A percentile compares a stretch with the other conserved stretches of the same genome.
Evolutionary conservation across 1,284 basidiomycete genomes (phyloP).

Genomic region (Malassezia globosa): DNA sequence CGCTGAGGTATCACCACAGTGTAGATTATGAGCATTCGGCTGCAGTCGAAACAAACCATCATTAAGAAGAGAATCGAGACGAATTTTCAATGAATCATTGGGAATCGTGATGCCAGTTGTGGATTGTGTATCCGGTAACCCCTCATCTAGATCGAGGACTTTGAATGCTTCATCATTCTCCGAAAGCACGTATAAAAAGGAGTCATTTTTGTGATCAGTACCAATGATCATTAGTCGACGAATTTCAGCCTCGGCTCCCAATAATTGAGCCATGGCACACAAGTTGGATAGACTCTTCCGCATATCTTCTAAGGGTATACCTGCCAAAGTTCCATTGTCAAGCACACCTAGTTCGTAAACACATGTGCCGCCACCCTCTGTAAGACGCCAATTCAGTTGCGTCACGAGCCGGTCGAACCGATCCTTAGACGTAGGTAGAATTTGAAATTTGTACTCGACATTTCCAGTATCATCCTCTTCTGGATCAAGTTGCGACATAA

Average conservation of each 20-base stretch:
- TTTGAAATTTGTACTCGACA: constrained; percentile 46
- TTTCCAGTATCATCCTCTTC: constrained; percentile 43
- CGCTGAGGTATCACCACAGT: too few relatives aligned
- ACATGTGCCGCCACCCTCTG: constrained; percentile 39
- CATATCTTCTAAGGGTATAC: constrained; percentile 33
- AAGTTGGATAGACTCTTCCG: constrained; percentile 33
- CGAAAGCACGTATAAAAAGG: neutral
- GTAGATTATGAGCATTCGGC: too few relatives aligned
- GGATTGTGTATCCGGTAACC: too few relatives aligned
- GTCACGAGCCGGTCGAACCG: constrained; percentile 44
- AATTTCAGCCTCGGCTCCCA: constrained; percentile 19
- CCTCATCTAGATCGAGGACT: neutral
- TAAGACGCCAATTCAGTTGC: constrained; percentile 45
- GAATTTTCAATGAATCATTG: too few relatives aligned
- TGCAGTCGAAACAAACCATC: too few relatives aligned
- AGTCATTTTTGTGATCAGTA: neutral
- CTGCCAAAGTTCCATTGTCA: constrained; percentile 42
- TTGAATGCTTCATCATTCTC: neutral
- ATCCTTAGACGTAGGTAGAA: constrained; percentile 33
- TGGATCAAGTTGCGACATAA: constrained; percentile 14
- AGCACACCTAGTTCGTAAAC: constrained; percentile 45
- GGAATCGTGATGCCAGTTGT: too few relatives aligned
- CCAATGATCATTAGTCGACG: neutral
- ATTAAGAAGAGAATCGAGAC: too few relatives aligned
- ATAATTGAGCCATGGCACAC: constrained; percentile 30